Evolutionary conservation across 768 basidiomycete genomes (phyloP), one percentile per base, ranked within the genome.

Genomic region (Naganishia vishniacii): DNA sequence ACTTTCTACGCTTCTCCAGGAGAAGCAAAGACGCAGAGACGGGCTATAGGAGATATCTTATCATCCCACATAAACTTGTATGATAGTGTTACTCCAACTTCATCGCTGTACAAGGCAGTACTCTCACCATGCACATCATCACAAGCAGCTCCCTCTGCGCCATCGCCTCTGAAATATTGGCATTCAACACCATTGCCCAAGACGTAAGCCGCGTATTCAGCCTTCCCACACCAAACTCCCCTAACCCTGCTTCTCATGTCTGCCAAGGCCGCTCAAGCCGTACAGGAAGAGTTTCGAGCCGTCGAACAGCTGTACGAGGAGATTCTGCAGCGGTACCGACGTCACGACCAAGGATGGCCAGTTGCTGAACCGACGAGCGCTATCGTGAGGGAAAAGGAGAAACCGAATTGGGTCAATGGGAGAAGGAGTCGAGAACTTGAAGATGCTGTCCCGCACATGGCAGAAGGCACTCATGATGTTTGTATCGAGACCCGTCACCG

Each of bases 161-260:
- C 32, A n/a, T 56, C 37, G 53, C 37, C 9, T 25, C 53, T 2
- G 53, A 56, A 13, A 40, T 56, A 5, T 2, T 20, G 4, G 40
- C 53, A 20, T 37, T 37, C 32, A 56, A 56, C 37, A 29, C n/a
- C n/a, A 32, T 56, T 20, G 53, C 53, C 11, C 28, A 25, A 56
- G 37, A 56, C 4, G 53, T 56, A 16, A 23, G 53, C 29, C 20
- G 13, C 26, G 31, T 15, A 13, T 15, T 9, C 12, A 25, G 20
- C 25, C 25, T 28, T 11, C 7, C 47, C 25, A 8, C 47, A 20
- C 34, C 16, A 13, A 12, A 16, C 26, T 28, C 13, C n/a, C 9
- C 29, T 31, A 15, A 32, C 31, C 31, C 15, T 29, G 2, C 4
- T 51, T 32, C 18, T 18, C 15, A 4, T 6, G 13, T 48, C 28